Evolutionary conservation across 345 rosid species (phyloP), one percentile per base, ranked within the genome.

Genomic region (Eucalyptus pumila): DNA sequence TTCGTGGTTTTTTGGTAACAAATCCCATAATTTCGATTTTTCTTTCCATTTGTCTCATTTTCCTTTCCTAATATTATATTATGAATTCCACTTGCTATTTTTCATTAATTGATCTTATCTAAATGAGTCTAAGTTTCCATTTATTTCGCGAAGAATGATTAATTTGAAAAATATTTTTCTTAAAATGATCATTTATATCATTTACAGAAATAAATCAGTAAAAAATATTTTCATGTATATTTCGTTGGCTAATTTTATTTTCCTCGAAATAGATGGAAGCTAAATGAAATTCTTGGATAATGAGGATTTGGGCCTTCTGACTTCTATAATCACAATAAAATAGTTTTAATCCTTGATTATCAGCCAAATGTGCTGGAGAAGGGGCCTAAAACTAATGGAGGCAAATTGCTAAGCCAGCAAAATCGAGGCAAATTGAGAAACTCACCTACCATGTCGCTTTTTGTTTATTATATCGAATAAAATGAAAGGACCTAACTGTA

Each of bases 111-210:
- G 27, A 11, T 11, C 47, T 76, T 76, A 76, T 76, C 85, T 6
- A 21, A 19, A 24, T 40, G 9, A 6, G 13, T 21, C 12, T 5
- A 40, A 37, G 0, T 11, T 12, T 40, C 27, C 15, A 76, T 40
- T 37, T 40, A 0, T 21, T 76, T 76, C 3, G 0, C 1, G 1
- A 12, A 40, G 7, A 40, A 12, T 40, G 4, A 76, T 1, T 21
- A 11, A 40, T 21, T 17, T 1, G 0, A 12, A 76, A 76, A 11
- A 11, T 11, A 40, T 37, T 76, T 21, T 37, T 27, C 4, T 40
- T 7, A 21, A 65, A 76, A 21, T 40, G 14, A 11, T 40, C 0
- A 2, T 11, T 42, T 76, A 37, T 76, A 23, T 40, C 5, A 11
- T 26, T 40, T 21, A 40, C 1, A 2, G 37, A 72, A 19, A 72